A percentile compares a stretch with the other conserved stretches of the same genome.
Evolutionary conservation across 1,284 basidiomycete genomes (phyloP).

Genomic region (Ceratobasidium sp.): DNA sequence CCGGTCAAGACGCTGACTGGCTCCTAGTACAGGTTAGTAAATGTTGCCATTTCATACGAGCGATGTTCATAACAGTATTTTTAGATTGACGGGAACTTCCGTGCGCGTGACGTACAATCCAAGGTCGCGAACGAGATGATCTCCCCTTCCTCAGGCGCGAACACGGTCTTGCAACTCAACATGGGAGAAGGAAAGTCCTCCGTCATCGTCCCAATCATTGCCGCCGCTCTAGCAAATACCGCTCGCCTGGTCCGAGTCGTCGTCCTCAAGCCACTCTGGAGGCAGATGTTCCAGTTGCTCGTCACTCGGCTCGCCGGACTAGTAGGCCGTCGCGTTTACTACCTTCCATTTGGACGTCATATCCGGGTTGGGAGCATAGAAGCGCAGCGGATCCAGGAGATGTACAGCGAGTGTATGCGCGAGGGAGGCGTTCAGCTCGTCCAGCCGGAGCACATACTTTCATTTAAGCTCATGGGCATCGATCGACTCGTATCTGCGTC

Average conservation of each 20-base stretch:
- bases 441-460: conserved; percentile 69
- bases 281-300: conserved; percentile 66
- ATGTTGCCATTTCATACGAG: neutral
- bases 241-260: conserved; percentile 63
- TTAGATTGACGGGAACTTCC: conserved; percentile 64
- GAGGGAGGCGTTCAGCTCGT: conserved; percentile 62
- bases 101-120: conserved; percentile 61
- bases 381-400: conserved; percentile 51
- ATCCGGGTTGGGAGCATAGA: conserved; percentile 52
- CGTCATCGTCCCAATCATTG: conserved; percentile 64
- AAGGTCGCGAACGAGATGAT: conserved; percentile 65
- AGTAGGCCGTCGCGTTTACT: conserved; percentile 63
- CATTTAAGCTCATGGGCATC: conserved; percentile 64
- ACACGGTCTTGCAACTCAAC: conserved; percentile 66
- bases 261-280: conserved; percentile 61
- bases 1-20: neutral
- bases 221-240: conserved; percentile 61
- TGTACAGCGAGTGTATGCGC: conserved; percentile 60
- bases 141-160: conserved; percentile 56
- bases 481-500: conserved; percentile 54
- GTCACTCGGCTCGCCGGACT: conserved; percentile 63
- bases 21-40: conserved; percentile 38
- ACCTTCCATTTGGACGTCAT: conserved; percentile 65
- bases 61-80: neutral
- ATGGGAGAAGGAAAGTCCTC: conserved; percentile 73